These are phyloP conservation scores for Hirschfeldia incana DNA, from an alignment of 345 rosid species.

Conservation along the genomic window DNA sequence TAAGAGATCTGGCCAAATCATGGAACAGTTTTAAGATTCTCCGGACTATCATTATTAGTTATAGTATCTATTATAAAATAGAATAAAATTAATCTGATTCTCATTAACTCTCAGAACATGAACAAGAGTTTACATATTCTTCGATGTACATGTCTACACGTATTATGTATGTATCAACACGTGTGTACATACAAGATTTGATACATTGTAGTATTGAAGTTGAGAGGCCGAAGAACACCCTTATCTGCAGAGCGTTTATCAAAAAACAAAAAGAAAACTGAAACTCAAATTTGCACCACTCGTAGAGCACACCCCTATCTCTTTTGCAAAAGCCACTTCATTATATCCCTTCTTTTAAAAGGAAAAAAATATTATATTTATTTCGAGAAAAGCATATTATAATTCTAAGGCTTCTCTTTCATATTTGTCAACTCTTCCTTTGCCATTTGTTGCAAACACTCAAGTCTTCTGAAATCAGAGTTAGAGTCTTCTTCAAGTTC, in stretches of 20 bases:
- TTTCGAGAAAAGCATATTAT: slow-evolving; percentile 3
- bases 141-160: neutral
- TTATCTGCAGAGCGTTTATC: slow-evolving; percentile 1
- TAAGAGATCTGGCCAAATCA: neutral
- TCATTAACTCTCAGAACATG: neutral
- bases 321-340: slow-evolving; percentile 57
- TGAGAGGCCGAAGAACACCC: slow-evolving; percentile 18
- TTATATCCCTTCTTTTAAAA: neutral
- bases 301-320: slow-evolving; percentile 76
- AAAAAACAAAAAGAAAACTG: slow-evolving; percentile 31
- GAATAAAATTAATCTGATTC: neutral
- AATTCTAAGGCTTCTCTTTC: slow-evolving; percentile 1
- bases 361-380: neutral
- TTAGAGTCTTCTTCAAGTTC: slow-evolving; percentile 25
- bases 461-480: slow-evolving; percentile 27
- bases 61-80: neutral
- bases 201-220: neutral
- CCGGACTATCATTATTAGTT: neutral
- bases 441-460: slow-evolving; percentile 36
- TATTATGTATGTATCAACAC: neutral
- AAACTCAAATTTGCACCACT: slow-evolving; percentile 48
- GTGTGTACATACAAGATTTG: neutral
- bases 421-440: slow-evolving; percentile 23
- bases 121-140: neutral
- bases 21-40: neutral